Base-by-base conservation (phyloP, 2,329 filamentous ascomycete species). In the Zasmidium cellare region DNA sequence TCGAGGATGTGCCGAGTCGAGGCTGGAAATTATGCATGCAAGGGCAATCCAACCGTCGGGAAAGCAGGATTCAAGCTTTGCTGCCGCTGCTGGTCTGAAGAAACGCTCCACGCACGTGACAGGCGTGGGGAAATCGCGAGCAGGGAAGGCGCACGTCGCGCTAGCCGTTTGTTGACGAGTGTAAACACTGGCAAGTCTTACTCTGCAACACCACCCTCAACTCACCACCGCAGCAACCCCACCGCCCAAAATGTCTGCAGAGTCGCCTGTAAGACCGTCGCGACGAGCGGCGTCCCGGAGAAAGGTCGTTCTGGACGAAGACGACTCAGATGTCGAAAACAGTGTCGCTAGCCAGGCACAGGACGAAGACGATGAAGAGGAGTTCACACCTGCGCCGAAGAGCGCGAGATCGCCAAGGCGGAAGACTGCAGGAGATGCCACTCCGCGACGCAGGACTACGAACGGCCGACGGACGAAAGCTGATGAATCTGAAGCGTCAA, bases 311-410 rank as follows among this genome's bases (percentile, higher is more conserved):
- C 79, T 92, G 59, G 91, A 96, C 64, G 91, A 85, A 22, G 91
- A 93, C 45, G 91, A 96, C 48, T 72, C 69, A 11, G 70, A 71
- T 47, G 53, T 67, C 58, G 89, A 91, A 56, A 85, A 89, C 75
- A 84, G 67, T 79, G 82, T 61, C 80, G 84, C 62, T 57, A 65
- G 59, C 28, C 56, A 52, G 44, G 81, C 84, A 59, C 79, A 85
- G 31, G 80, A 84, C 16, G 82, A 80, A 24, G 80, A 88, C 24
- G 84, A 88, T 51, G 89, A 90, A 63, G 88, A 92, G 51, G 90
- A 96, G 51, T 94, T 92, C 69, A 89, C 88, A 46, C 91, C 91
- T 2, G 88, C 88, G 49, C 83, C 88, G 55, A 82, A 82, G 58
- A 80, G 78, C 48, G 84, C 80, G 28, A 80, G 82, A 63, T 80